phyloP scores from a whole-genome alignment of 2,329 filamentous ascomycete genomes.

The Diaporthe humulicola region DNA sequence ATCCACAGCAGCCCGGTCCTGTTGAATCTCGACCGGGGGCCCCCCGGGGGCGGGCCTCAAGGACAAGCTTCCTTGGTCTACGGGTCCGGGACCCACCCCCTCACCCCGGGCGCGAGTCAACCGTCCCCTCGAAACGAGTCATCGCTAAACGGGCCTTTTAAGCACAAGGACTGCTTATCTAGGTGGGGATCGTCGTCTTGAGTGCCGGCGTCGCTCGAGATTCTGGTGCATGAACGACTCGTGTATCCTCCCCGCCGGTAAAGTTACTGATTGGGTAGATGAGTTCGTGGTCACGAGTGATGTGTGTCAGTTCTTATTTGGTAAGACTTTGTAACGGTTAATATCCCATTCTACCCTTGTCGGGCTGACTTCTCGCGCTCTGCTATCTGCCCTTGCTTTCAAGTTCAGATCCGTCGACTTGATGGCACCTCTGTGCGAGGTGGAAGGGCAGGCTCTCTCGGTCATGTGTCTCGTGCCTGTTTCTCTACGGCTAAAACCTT shows the following conservation, averaged over 20 bases:
- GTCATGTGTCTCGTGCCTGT: not conserved
- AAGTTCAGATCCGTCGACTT: not conserved
- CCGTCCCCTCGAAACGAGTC: not conserved
- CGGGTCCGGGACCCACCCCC: slow-evolving; percentile 16
- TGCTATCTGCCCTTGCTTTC: not conserved
- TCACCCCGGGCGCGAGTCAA: slow-evolving; percentile 16
- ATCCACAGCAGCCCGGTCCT: not conserved
- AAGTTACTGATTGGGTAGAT: not conserved
- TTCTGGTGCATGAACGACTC: slow-evolving; percentile 7
- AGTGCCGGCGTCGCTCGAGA: not conserved
- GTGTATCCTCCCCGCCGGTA: slow-evolving; percentile 26
- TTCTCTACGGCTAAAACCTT: not conserved
- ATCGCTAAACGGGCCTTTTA: not conserved
- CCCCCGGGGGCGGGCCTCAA: not conserved
- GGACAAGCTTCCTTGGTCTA: slow-evolving; percentile 24
- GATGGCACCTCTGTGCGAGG: too few species aligned
- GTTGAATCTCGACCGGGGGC: not conserved
- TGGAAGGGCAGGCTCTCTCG: too few species aligned
- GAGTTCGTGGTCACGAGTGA: not conserved
- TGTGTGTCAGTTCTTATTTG: not conserved
- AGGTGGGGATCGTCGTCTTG: not conserved
- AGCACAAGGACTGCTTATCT: slow-evolving; percentile 4
- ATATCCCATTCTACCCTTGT: not conserved
- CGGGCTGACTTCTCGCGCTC: not conserved
- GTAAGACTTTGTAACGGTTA: not conserved